Base-by-base conservation (phyloP, 441 rosid species). In the Daphne laureola region DNA sequence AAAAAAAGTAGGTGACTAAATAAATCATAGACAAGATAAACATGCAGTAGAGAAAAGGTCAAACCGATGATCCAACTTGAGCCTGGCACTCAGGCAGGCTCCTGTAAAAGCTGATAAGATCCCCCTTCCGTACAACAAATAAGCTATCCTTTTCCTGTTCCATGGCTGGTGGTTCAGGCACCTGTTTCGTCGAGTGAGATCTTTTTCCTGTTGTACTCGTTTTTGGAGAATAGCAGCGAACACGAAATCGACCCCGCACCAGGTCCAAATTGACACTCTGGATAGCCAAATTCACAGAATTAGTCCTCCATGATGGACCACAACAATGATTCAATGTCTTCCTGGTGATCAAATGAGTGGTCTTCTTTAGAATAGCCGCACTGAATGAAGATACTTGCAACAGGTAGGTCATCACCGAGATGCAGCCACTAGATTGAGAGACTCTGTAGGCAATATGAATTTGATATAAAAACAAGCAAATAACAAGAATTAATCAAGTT, bases 61-160 rank as follows among this genome's bases (percentile, higher is more conserved):
- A 50, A 68, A 88, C 98, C 68, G 96, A 88, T 21, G 83, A 79
- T 59, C 97, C 96, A 63, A 78, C 78, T 80, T 92, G 98, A 62
- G 90, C 82, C 59, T 76, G 90, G 59, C 97, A 89, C 56, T 86
- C 94, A 43, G 50, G 50, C 43, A 89, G 69, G 53, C 66, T 84
- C 66, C 74, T 78, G 58, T 83, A 89, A 56, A 89, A 77, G 40
- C 96, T 96, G 57, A 86, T 82, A 42, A 81, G 47, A 51, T 89
- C 90, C 62, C 97, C 97, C 69, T 92, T 92, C 72, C 98, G 63
- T 59, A 92, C 92, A 18, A 92, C 83, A 46, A 76, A 89, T 74
- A 89, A 84, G 13, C 81, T 78, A 56, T 84, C 83, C 15, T 80
- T 84, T 46, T 83, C 90, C 43, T 70, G 62, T n/a, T 75, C 87